These are phyloP conservation scores for Termitomyces sp. DNA, from an alignment of 768 basidiomycete genomes.

Conservation along the genomic window DNA sequence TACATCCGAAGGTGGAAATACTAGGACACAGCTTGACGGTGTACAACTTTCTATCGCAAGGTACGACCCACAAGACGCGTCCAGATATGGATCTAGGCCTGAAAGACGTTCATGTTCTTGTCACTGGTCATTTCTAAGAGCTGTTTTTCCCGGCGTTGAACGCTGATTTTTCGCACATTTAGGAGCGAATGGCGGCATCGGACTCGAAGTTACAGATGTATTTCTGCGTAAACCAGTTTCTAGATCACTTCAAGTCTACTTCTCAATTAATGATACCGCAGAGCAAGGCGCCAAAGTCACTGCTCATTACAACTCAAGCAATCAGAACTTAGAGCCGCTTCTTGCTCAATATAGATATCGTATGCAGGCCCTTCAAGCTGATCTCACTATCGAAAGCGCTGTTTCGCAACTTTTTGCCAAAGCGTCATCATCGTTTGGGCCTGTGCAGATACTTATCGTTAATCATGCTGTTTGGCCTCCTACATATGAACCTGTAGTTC, in stretches of 20 bases:
- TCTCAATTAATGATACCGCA: constrained; percentile 19
- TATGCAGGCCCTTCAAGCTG: constrained; percentile 41
- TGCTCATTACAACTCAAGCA: constrained; percentile 62
- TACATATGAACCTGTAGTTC: constrained; percentile 42
- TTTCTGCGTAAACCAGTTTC: constrained; percentile 44
- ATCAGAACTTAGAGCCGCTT: constrained; percentile 35
- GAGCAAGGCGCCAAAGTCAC: constrained; percentile 70
- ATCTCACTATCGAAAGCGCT: constrained; percentile 53
- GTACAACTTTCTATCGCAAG: not conserved
- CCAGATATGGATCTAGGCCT: constrained; percentile 49
- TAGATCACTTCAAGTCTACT: not conserved
- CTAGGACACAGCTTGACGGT: too few species aligned
- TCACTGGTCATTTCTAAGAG: constrained; percentile 49
- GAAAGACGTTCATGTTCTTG: constrained; percentile 56
- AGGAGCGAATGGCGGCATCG: constrained; percentile 78
- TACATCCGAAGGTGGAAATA: too few species aligned
- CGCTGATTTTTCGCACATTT: not conserved
- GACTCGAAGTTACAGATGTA: constrained; percentile 50
- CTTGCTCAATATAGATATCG: constrained; percentile 27
- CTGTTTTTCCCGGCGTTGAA: too few species aligned
- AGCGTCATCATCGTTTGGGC: constrained; percentile 33
- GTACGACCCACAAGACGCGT: too few species aligned
- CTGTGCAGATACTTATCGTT: constrained; percentile 53
- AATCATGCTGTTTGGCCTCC: constrained; percentile 55
- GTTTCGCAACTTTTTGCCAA: constrained; percentile 46